Evolutionary conservation across 2,329 filamentous ascomycete genomes (phyloP).

Genomic region (Exophiala xenobiotica): DNA sequence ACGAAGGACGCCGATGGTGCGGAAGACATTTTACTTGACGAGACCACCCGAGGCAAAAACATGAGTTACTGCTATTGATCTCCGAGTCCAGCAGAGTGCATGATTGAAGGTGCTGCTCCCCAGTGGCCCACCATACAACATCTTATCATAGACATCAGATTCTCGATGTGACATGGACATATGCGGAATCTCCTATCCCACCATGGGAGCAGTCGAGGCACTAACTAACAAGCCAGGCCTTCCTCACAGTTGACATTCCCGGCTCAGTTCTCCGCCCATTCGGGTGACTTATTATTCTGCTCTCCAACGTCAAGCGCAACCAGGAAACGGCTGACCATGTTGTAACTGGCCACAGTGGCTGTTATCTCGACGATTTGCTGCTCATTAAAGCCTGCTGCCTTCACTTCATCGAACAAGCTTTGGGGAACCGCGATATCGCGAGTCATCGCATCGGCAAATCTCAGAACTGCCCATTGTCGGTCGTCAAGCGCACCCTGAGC

Average conservation of each 20-base stretch:
- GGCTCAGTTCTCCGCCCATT: constrained; percentile 14
- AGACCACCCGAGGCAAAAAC: no score
- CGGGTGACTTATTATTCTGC: constrained; percentile 38
- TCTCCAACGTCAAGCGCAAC: constrained; percentile 71
- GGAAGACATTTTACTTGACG: no score
- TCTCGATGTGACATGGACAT: no score
- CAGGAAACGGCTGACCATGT: constrained; percentile 81
- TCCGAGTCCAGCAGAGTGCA: no score
- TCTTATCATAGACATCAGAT: no score
- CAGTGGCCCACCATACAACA: no score
- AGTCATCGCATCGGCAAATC: constrained; percentile 83
- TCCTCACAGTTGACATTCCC: neutral
- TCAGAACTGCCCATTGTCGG: constrained; percentile 63
- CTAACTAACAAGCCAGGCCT: no score
- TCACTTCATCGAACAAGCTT: constrained; percentile 64
- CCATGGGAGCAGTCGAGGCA: no score
- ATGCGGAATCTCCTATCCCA: no score
- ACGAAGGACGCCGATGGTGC: no score
- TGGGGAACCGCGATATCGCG: constrained; percentile 68
- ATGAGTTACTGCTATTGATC: no score
- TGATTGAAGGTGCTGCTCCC: no score
- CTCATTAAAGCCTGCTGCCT: constrained; percentile 58
- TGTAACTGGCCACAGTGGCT: constrained; percentile 81
- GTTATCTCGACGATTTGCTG: constrained; percentile 80
- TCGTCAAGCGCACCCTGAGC: constrained; percentile 40